These are phyloP conservation scores for Cryptosporidium canis DNA, from an alignment of 169 alveolate species.

Conservation along the genomic window DNA sequence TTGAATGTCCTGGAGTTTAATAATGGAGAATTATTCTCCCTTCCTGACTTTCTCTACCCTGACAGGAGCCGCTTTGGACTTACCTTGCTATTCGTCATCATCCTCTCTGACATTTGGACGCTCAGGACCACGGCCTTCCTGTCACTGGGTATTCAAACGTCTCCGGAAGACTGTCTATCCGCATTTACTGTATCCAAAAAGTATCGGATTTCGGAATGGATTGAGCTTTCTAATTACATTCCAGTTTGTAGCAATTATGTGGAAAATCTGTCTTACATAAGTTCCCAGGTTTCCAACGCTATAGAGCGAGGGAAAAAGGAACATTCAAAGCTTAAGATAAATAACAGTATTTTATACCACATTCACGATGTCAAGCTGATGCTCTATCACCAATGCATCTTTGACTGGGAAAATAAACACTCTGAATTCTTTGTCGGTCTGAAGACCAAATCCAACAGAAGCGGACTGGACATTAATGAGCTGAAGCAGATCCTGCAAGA, in stretches of 20 bases:
- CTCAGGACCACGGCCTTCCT: conserved; percentile 52
- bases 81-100: not conserved
- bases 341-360: not conserved
- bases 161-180: not conserved
- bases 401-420: conserved; percentile 19
- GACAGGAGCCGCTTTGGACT: not conserved
- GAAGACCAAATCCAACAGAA: not conserved
- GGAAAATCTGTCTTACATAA: not conserved
- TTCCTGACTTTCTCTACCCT: conserved; percentile 4
- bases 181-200: not conserved
- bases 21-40: not conserved
- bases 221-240: conserved; percentile 3
- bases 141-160: not conserved
- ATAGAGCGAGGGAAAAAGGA: not conserved
- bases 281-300: not conserved
- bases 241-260: conserved; percentile 1
- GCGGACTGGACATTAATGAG: not conserved
- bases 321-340: not conserved
- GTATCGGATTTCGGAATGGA: conserved; percentile 1
- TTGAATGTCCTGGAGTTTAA: not conserved
- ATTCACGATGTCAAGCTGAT: not conserved
- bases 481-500: not conserved
- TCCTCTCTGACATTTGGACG: conserved; percentile 49
- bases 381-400: not conserved
- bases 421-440: not conserved